These are phyloP conservation scores for Ilyonectria sp. DNA, from an alignment of 2,329 filamentous ascomycete species.

Conservation along the genomic window DNA sequence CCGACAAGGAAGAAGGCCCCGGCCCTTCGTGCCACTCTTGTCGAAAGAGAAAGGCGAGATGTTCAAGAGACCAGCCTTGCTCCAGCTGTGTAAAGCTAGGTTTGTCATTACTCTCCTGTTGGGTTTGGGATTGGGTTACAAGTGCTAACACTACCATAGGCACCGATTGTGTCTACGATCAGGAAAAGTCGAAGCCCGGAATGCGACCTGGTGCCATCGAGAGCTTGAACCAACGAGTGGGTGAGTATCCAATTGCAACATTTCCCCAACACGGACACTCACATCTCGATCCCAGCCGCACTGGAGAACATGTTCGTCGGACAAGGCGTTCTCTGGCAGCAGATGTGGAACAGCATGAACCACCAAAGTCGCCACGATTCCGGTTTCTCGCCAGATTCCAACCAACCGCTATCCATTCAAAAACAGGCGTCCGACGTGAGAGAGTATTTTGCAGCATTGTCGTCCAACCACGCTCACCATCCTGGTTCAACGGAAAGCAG, in stretches of 20 bases:
- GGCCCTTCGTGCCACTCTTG: conserved; percentile 56
- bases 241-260: conserved; percentile 28
- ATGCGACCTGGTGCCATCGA: conserved; percentile 54
- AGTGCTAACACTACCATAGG: conserved; percentile 14
- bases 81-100: conserved; percentile 38
- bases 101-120: conserved; percentile 51
- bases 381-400: not conserved
- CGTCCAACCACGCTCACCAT: not conserved
- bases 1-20: conserved; percentile 4
- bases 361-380: not conserved
- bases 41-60: conserved; percentile 62
- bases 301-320: conserved; percentile 58
- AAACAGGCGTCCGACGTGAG: conserved; percentile 24
- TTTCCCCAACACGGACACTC: not conserved
- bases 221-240: conserved; percentile 51
- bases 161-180: conserved; percentile 54
- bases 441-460: conserved; percentile 2
- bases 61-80: conserved; percentile 59
- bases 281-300: conserved; percentile 16
- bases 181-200: conserved; percentile 51
- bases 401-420: conserved; percentile 12
- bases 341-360: conserved; percentile 44
- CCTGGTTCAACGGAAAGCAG: not conserved
- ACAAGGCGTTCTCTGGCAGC: conserved; percentile 55
- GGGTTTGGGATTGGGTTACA: conserved; percentile 45